A percentile compares a stretch with the other conserved stretches of the same genome.
Conservation (phyloP, 1,284 basidiomycete genomes). For the Trichosporon sp. region DNA sequence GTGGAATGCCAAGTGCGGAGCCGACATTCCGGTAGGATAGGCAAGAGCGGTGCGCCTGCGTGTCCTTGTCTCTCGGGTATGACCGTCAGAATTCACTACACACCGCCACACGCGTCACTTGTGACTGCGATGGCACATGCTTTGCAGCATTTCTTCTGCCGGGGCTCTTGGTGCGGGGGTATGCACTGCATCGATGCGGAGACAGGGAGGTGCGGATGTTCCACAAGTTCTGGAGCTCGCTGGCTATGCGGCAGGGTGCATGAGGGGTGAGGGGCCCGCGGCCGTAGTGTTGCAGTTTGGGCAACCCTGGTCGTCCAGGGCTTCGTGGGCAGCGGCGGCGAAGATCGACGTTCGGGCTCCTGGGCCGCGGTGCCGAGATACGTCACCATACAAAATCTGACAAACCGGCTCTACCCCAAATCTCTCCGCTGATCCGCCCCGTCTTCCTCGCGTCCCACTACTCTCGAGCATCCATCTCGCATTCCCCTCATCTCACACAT, state of each 20-base stretch:
- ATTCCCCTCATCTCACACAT: not conserved
- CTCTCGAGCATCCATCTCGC: not conserved
- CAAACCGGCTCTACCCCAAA: not conserved
- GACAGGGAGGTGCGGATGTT: not conserved
- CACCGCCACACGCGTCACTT: not conserved
- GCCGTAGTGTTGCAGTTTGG: not conserved
- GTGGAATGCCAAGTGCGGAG: not conserved
- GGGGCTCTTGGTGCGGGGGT: no score
- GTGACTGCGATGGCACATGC: not conserved
- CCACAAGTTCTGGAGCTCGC: not conserved
- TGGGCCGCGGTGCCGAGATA: slow-evolving; percentile 2
- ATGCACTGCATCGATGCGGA: not conserved
- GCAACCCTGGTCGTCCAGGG: not conserved
- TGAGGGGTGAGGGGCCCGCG: not conserved
- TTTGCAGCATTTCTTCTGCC: not conserved
- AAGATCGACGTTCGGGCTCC: not conserved
- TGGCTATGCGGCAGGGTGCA: not conserved
- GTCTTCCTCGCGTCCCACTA: not conserved
- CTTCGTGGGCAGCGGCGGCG: not conserved
- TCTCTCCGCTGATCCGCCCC: not conserved
- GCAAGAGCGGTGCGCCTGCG: not conserved
- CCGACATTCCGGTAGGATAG: not conserved
- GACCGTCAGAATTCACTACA: not conserved
- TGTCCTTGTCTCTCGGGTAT: not conserved
- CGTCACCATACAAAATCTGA: slow-evolving; percentile 12